Base-by-base conservation (phyloP, 2,329 filamentous ascomycete genomes). In the Gnomoniopsis sp. region DNA sequence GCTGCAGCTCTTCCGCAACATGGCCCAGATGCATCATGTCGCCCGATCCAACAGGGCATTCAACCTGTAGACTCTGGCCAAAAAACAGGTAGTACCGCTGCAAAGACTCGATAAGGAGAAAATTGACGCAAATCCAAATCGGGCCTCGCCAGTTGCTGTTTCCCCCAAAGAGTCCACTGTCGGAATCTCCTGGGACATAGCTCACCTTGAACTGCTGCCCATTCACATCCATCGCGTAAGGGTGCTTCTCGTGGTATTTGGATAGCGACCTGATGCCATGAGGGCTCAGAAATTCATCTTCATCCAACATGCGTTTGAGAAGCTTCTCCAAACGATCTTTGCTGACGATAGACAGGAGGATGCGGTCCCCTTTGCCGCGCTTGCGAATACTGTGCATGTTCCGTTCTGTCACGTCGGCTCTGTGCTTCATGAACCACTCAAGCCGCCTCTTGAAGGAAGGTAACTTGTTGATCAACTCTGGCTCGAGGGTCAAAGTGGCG, bases 91-190 rank as follows among this genome's bases (percentile, higher is more conserved):
- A 96, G 79, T 96, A 98, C 34, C 93, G 84, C 68, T 96, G 90
- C n/a, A 97, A 83, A 7, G 93, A 93, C 73, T 98, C 93, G 44
- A 98, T 89, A 15, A 98, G 83, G 55, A 98, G 77, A 76, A 96
- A 97, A 75, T 98, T 98, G 76, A 96, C 92, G 63, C 91, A 95
- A 51, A 97, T 82, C 93, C 93, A 98, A 66, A 96, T 93, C 0
- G 95, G 93, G 1, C 89, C 93, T 76, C 93, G 86, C 93, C 93
- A 98, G 75, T 98, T 98, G 73, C 92, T 96, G 82, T 98, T 98
- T 65, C 93, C 93, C 55, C 93, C 93, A 69, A 98, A 98, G 6
- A 98, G 83, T 3, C 91, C 91, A 68, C 90, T 96, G 75, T 98
- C 93, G 0, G 93, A 97, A 71, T 98, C 93, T n/a, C 93, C 95